Conservation (phyloP, 2,329 filamentous ascomycete species). For the Stemphylium beticola region DNA sequence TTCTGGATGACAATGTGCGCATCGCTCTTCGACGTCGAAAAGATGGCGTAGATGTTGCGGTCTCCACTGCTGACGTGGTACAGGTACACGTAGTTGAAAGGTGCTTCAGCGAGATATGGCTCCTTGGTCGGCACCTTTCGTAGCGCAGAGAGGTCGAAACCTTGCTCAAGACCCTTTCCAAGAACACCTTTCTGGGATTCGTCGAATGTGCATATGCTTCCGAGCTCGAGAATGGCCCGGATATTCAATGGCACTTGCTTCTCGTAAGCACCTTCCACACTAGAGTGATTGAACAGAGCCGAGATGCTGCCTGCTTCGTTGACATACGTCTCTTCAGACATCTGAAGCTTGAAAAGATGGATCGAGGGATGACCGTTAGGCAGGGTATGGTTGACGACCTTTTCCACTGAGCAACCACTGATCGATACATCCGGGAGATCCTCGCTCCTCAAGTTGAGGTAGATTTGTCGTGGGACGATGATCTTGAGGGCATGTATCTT, state of each 20-base stretch:
- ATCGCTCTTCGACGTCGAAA: constrained; percentile 80
- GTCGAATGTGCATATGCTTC: constrained; percentile 92
- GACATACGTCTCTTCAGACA: constrained; percentile 87
- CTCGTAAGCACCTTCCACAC: constrained; percentile 97
- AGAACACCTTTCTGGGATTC: constrained; percentile 88
- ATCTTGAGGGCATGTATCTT: constrained; percentile 90
- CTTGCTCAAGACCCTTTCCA: constrained; percentile 89
- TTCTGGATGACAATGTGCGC: constrained; percentile 90
- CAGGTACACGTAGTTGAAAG: constrained; percentile 84
- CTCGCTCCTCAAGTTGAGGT: constrained; percentile 86
- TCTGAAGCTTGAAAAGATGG: constrained; percentile 91
- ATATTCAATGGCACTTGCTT: constrained; percentile 87
- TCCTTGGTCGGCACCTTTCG: constrained; percentile 70
- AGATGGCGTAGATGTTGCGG: constrained; percentile 89
- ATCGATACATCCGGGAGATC: constrained; percentile 90
- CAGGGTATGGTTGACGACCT: constrained; percentile 88
- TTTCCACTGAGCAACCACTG: constrained; percentile 84
- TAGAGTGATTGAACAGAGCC: constrained; percentile 85
- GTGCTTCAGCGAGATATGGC: constrained; percentile 76
- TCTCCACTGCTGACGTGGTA: constrained; percentile 93
- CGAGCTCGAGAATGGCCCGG: constrained; percentile 85
- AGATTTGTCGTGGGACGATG: constrained; percentile 86
- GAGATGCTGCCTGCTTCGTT: constrained; percentile 83
- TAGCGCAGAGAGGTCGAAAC: constrained; percentile 84
- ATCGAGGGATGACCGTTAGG: constrained; percentile 94